phyloP scores from a whole-genome alignment of 116 monocot species.

The Phalaenopsis hybrid region DNA sequence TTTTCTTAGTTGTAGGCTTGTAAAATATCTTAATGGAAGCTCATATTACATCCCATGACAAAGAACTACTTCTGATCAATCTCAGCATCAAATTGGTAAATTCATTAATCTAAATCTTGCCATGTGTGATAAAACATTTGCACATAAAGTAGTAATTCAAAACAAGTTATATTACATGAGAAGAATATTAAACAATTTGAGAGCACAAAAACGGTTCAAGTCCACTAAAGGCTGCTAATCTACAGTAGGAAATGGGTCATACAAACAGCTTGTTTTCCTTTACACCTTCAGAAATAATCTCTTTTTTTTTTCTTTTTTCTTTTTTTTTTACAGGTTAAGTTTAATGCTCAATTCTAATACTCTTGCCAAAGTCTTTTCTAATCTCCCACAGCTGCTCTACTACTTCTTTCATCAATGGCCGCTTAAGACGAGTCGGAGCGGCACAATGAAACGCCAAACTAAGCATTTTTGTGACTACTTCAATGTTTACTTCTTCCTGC shows the following conservation, averaged over 20 bases:
- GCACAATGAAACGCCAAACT: conserved; percentile 77
- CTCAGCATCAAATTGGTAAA: no score
- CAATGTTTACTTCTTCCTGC: conserved; percentile 39
- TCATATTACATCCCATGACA: no score
- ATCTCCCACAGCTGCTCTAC: conserved; percentile 77
- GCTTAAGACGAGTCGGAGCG: conserved; percentile 62
- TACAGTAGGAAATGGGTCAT: no score
- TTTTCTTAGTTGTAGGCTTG: no score
- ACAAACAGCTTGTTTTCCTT: not conserved
- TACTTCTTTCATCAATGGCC: conserved; percentile 85
- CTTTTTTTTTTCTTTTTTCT: not conserved
- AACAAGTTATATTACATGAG: not conserved
- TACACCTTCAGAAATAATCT: not conserved
- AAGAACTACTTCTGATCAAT: no score
- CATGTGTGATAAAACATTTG: no score
- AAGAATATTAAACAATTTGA: not conserved
- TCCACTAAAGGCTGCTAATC: not conserved
- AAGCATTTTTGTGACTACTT: conserved; percentile 43
- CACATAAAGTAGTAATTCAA: no score
- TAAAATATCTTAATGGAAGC: no score
- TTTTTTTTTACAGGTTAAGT: not conserved
- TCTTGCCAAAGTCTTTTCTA: conserved; percentile 45
- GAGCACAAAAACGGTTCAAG: no score
- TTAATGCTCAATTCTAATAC: not conserved
- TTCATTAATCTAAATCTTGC: no score